phyloP scores from a whole-genome alignment of 148 eudicot species.

The Euryodendron excelsum region DNA sequence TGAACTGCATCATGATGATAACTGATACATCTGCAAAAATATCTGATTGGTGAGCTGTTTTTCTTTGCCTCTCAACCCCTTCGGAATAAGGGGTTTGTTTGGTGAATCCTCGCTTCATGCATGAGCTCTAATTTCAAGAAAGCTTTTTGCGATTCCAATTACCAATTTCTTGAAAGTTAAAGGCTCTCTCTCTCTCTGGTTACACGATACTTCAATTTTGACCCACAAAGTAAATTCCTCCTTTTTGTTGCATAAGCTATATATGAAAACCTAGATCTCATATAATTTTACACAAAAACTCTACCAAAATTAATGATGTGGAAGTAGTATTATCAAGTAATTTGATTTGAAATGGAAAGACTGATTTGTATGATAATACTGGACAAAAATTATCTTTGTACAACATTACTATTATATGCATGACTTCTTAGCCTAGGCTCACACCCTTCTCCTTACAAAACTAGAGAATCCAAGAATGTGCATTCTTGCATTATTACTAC shows the following conservation, averaged over 20 bases:
- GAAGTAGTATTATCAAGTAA: too few species aligned
- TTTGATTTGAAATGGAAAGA: too few species aligned
- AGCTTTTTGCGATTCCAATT: background rate
- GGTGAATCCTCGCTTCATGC: background rate
- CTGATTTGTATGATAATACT: too few species aligned
- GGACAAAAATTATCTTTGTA: too few species aligned
- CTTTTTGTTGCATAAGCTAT: conserved; percentile 10
- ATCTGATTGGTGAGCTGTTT: background rate
- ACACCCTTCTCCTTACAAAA: too few species aligned
- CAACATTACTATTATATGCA: background rate
- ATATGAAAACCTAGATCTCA: too few species aligned
- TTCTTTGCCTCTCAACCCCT: background rate
- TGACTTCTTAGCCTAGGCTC: background rate
- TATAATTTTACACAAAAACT: too few species aligned
- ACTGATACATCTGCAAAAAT: conserved; percentile 32
- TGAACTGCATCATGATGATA: conserved; percentile 29
- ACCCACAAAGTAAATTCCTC: conserved; percentile 12
- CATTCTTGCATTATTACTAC: background rate
- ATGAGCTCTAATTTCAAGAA: conserved; percentile 10
- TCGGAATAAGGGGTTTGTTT: background rate
- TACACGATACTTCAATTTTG: conserved; percentile 9
- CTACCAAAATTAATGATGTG: too few species aligned
- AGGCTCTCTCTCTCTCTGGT: background rate
- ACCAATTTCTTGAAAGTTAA: conserved; percentile 17
- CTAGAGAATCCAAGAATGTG: too few species aligned